phyloP scores from a whole-genome alignment of 2,329 filamentous ascomycete species.

The Ophiostoma novo-ulmi region DNA sequence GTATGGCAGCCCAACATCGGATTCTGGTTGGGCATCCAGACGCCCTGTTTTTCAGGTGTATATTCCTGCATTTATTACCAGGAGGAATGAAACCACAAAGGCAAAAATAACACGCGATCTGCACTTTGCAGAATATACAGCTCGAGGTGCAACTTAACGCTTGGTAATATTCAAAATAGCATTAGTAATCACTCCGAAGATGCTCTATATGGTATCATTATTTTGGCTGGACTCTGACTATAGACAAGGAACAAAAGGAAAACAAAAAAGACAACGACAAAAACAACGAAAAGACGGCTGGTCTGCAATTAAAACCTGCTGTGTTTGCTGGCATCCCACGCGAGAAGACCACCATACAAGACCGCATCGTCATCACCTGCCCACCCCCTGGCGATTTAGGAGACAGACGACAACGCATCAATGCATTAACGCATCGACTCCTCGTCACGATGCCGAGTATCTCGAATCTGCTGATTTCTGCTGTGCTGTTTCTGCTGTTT shows the following conservation, averaged over 20 bases:
- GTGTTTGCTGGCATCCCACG: neutral
- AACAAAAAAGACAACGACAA: neutral
- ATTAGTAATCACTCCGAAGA: neutral
- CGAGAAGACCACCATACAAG: neutral
- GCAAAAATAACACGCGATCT: neutral
- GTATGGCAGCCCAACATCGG: conserved; percentile 8
- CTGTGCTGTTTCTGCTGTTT: neutral
- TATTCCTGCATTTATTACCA: neutral
- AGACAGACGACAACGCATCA: neutral
- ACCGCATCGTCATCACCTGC: neutral
- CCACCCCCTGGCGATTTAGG: neutral
- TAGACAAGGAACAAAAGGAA: neutral
- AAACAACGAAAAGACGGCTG: neutral
- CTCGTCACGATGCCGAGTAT: neutral
- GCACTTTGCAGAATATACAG: neutral
- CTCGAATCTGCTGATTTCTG: neutral
- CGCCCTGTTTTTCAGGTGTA: neutral
- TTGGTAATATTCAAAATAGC: neutral
- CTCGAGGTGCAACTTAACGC: neutral
- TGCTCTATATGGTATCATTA: neutral
- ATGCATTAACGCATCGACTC: neutral
- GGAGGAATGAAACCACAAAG: no score
- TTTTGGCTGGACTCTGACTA: neutral
- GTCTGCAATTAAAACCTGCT: neutral
- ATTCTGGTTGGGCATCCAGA: conserved; percentile 1